Percentiles rank a stretch among this genome's conserved stretches.
Conservation (phyloP, 208 protist species). For the Crithidia bombi region DNA sequence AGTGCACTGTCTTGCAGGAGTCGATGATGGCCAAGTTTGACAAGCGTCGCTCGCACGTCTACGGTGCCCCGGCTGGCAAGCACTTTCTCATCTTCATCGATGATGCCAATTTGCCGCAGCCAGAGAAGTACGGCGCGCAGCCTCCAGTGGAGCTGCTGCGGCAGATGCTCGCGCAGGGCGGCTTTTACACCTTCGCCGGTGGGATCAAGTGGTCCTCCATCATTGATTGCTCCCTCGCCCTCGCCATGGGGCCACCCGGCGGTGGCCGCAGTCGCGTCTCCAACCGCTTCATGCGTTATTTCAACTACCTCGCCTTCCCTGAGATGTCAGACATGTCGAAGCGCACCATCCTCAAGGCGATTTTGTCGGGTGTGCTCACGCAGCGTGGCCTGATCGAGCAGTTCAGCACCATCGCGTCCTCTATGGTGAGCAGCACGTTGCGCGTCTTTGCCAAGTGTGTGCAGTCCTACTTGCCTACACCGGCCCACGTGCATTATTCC, state of each 20-base stretch:
- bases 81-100: constrained; percentile 94
- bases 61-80: constrained; percentile 89
- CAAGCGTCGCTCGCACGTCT: constrained; percentile 93
- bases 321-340: constrained; percentile 95
- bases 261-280: constrained; percentile 95
- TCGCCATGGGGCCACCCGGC: constrained; percentile 98
- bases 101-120: constrained; percentile 92
- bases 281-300: constrained; percentile 97
- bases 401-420: constrained; percentile 47
- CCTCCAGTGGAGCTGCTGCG: constrained; percentile 93
- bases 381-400: constrained; percentile 71
- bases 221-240: constrained; percentile 94
- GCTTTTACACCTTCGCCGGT: constrained; percentile 87
- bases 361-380: constrained; percentile 90
- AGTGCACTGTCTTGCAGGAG: constrained; percentile 87
- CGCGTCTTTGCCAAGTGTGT: constrained; percentile 92
- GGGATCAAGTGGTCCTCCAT: constrained; percentile 92
- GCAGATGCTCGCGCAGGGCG: constrained; percentile 92
- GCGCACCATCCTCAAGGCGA: constrained; percentile 94
- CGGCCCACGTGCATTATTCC: constrained; percentile 98
- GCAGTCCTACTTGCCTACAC: constrained; percentile 95
- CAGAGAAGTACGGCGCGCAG: constrained; percentile 94
- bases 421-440: constrained; percentile 92
- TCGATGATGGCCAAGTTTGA: constrained; percentile 94
- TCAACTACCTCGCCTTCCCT: constrained; percentile 97